A percentile compares a stretch with the other conserved stretches of the same genome.
These are phyloP conservation scores for Sclerotinia trifoliorum DNA, from an alignment of 2,329 filamentous ascomycete species.

Conservation along the genomic window DNA sequence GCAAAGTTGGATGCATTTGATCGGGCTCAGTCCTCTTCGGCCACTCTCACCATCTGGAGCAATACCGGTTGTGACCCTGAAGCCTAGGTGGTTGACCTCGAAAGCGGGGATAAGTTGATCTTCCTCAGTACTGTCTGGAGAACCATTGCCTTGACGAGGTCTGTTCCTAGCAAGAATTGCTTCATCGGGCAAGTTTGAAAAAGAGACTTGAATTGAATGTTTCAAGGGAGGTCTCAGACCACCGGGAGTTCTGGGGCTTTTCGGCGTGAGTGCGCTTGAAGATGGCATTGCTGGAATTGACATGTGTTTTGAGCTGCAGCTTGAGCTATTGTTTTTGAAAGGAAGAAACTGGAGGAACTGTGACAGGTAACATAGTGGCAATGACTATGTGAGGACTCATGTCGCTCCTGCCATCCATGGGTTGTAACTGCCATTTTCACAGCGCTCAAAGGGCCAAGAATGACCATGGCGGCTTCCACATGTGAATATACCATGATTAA, in stretches of 20 bases:
- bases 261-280: neutral
- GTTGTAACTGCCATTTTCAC: neutral
- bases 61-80: slow-evolving; percentile 41
- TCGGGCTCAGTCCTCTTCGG: slow-evolving; percentile 61
- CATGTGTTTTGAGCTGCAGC: neutral
- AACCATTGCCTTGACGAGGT: neutral
- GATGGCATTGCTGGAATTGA: neutral
- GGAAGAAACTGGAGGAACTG: neutral
- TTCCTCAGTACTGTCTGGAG: slow-evolving; percentile 5
- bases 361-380: neutral
- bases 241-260: neutral
- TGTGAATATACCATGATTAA: neutral
- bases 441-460: neutral
- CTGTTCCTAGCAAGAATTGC: neutral
- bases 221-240: slow-evolving; percentile 2
- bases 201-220: slow-evolving; percentile 9
- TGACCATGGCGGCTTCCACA: neutral
- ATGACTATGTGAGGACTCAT: neutral
- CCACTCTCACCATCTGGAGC: slow-evolving; percentile 66
- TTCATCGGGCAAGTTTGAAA: slow-evolving; percentile 9
- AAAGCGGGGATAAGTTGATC: slow-evolving; percentile 9
- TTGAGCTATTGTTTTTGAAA: too few species aligned
- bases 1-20: slow-evolving; percentile 62
- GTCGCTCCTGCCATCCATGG: neutral
- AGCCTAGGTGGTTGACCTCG: slow-evolving; percentile 27